Evolutionary conservation across 805 yeast species (phyloP).

Genomic region (Saccharomycopsis selenospora): DNA sequence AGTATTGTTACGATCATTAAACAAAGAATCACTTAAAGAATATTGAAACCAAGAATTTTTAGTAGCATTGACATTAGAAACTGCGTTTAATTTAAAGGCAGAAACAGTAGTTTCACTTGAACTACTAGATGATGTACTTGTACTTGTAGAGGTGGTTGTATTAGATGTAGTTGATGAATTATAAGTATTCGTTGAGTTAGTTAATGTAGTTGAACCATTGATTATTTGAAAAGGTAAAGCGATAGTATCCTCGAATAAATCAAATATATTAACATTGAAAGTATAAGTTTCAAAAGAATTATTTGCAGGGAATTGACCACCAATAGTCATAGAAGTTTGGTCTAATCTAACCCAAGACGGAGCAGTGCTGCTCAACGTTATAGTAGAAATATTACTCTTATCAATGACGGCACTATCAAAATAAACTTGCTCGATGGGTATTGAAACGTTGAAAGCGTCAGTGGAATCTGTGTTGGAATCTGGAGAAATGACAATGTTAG

Average conservation of each 20-base stretch:
- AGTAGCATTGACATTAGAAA: conserved; percentile 51
- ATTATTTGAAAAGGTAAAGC: conserved; percentile 47
- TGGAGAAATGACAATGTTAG: neutral
- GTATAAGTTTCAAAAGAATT: conserved; percentile 31
- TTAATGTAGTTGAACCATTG: neutral
- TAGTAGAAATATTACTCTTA: conserved; percentile 45
- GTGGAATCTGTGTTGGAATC: neutral
- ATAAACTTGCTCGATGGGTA: conserved; percentile 39
- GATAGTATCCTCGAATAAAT: conserved; percentile 53
- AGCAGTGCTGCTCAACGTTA: conserved; percentile 39
- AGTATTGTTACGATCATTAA: conserved; percentile 48
- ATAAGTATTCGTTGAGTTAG: neutral
- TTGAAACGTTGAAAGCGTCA: conserved; percentile 7
- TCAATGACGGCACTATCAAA: conserved; percentile 53
- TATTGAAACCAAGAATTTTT: conserved; percentile 53
- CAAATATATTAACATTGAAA: conserved; percentile 52
- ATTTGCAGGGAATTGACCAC: conserved; percentile 49
- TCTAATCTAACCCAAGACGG: conserved; percentile 55
- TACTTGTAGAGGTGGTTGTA: neutral
- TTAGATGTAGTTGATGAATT: conserved; percentile 30
- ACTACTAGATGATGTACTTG: neutral
- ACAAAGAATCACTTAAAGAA: conserved; percentile 45
- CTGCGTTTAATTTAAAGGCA: neutral
- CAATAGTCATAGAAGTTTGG: conserved; percentile 33
- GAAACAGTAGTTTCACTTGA: neutral